Evolutionary conservation across 768 basidiomycete genomes (phyloP), one percentile per base, ranked within the genome.

Genomic region (Termitomyces eurrhizus): DNA sequence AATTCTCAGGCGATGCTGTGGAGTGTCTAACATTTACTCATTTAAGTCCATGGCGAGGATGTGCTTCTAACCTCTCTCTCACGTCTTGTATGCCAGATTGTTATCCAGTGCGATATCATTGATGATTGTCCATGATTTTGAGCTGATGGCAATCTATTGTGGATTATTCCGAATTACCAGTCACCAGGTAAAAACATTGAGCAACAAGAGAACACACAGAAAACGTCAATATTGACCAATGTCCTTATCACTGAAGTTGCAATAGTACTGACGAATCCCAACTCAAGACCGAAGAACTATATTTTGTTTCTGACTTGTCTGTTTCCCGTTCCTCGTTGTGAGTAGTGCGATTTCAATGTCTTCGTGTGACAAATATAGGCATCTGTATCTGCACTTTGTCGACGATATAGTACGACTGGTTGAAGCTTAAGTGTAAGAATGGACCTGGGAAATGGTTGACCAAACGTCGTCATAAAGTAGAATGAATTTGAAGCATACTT

Each of bases 41-140:
- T 16, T 42, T 12, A 29, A 7, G 18, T 26, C n/a, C 53, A 32
- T 16, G 26, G 16, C n/a, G 37, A n/a, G 29, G 12, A 6, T 6
- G 18, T 2, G 3, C 7, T 7, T 44, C 13, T 42, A 14, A 21
- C 24, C 21, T 96, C 94, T 61, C 92, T 85, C 79, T 95, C 94
- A 58, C 95, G 81, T 58, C 95, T 95, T 63, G 94, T 89, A 96
- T 91, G 72, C 68, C 85, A 33, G 78, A 4, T 93, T 93, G 75
- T 88, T 92, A 3, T 93, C 93, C 13, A 55, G 88, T 87, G 77
- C 90, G 89, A 85, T 91, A 77, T 87, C 21, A 5, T 44, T 9
- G 11, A 21, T 4, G 2, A 1, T 29, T 29, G 29, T 29, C 29
- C 29, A 4, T 29, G 29, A 42, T 9, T 44, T 11, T 21, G 41